Base-by-base conservation (phyloP, 2,329 filamentous ascomycete species). In the Ophiosphaerella narmari region DNA sequence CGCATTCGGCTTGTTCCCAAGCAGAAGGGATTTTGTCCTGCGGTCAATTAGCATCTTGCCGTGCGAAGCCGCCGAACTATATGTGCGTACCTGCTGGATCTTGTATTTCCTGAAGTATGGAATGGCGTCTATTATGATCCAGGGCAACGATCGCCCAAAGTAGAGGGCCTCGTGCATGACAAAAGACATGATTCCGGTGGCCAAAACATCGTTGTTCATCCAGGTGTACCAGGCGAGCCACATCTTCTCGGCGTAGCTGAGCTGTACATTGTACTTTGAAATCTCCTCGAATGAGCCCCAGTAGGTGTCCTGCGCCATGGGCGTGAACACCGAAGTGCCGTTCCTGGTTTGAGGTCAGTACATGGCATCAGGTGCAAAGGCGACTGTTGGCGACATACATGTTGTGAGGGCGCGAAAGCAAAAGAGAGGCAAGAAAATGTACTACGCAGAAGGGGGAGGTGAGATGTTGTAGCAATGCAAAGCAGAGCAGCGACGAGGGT, bases 181-280 rank as follows among this genome's bases (percentile, higher is more conserved):
- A 75, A 99, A 99, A 67, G 91, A 96, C 89, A 97, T 88, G 79
- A 99, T 94, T 54, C 94, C 94, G 3, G 94, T 99, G 52, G 94
- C 94, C 55, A 99, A 86, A 46, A 89, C 87, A 77, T 99, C 94
- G 74, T 99, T 99, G 75, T 96, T 90, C 88, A 97, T 96, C 83
- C 87, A 99, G 13, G 93, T 84, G 75, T 99, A 99, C 93, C 91
- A 97, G 35, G 91, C 86, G 42, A 90, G 88, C 94, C 94, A 99
- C 61, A 96, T 81, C 70, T 87, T 87, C 82, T 99, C 94, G 68
- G 86, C 79, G 58, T 90, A 81, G 76, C 91, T 97, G 69, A 99
- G 86, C 62, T 91, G 85, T 50, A 95, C 83, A 83, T 96, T 94
- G 81, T 84, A 84, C 60, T 84, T 82, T 23, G 83, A 81, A 57